Evolutionary conservation across 768 basidiomycete genomes (phyloP).

Genomic region (Chiua virens): DNA sequence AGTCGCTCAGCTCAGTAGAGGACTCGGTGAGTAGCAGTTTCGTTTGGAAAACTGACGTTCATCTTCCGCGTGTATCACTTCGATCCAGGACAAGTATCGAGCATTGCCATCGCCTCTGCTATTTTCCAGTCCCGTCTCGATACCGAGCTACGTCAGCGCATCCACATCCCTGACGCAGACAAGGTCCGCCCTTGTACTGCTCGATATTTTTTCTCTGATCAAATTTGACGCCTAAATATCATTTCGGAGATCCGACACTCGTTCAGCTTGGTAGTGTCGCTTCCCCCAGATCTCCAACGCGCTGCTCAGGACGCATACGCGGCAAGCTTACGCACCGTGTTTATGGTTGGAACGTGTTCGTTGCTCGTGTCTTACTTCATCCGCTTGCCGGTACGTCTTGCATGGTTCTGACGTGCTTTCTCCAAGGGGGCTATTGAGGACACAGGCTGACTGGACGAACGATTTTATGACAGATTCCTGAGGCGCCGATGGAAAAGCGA

Average conservation of each 20-base stretch:
- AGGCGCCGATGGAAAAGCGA: not conserved
- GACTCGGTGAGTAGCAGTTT: conserved; percentile 6
- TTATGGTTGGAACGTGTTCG: conserved; percentile 6
- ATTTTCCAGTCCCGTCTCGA: conserved; percentile 17
- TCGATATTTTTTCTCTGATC: no score
- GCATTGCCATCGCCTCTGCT: conserved; percentile 15
- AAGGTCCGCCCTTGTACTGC: not conserved
- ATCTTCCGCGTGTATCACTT: no score
- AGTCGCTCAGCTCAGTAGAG: conserved; percentile 8
- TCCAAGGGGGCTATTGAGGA: no score
- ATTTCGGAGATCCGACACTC: conserved; percentile 13
- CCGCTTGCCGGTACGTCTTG: conserved; percentile 7
- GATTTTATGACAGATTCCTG: not conserved
- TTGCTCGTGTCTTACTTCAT: conserved; percentile 2
- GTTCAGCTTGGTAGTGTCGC: conserved; percentile 5
- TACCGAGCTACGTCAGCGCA: conserved; percentile 7
- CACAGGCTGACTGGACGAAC: not conserved
- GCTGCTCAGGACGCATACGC: conserved; percentile 7
- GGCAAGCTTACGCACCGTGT: conserved; percentile 8
- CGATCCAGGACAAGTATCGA: conserved; percentile 8
- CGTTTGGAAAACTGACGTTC: no score
- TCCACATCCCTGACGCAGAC: conserved; percentile 7
- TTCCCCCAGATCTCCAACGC: conserved; percentile 11
- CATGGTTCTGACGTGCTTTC: no score
- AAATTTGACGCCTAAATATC: not conserved